Evolutionary conservation across 2,329 filamentous ascomycete genomes (phyloP), one percentile per base, ranked within the genome.

Genomic region (Talaromyces sp.): DNA sequence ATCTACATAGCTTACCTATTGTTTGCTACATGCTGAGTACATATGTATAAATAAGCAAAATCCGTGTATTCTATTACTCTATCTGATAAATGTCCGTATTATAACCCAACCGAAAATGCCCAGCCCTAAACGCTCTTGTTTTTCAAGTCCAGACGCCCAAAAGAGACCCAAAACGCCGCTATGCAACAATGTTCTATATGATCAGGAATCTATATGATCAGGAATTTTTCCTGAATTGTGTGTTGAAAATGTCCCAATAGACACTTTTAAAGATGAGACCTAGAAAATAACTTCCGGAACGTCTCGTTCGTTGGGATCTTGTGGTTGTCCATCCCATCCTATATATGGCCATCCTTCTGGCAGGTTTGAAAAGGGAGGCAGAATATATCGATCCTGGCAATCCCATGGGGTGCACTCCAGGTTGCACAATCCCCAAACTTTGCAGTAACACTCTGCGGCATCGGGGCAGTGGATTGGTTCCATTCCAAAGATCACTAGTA

Each of bases 381-480:
- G 76, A 2, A 75, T 76, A 69, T 89, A 90, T 61, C 85, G 81
- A 2, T 80, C 80, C 4, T 80, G 74, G 68, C 87, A 89, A 5
- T 65, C 63, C 28, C 76, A 77, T 75, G 69, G 2, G 65, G 66
- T 19, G 58, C 77, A 79, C 15, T 63, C 66, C 17, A 84, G 65
- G 59, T 80, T 66, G 71, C 88, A 90, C 28, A 87, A 67, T 0
- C 87, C 87, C 67, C 86, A 90, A 17, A 85, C 80, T 47, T 86
- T 84, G 73, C 88, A 90, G 71, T 89, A 89, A 70, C 87, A 90
- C 9, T 84, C 81, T 53, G 78, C 73, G 1, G 85, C 85, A 19
- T 77, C 75, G 0, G 88, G 88, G 65, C 87, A 90, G 66, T 87
- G 80, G 1, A 88, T 79, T 7, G 81, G 70, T 27, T 80, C 73